Evolutionary conservation across 306 rosid genomes (phyloP), one percentile per base, ranked within the genome.

Genomic region (Canavalia ensiformis): DNA sequence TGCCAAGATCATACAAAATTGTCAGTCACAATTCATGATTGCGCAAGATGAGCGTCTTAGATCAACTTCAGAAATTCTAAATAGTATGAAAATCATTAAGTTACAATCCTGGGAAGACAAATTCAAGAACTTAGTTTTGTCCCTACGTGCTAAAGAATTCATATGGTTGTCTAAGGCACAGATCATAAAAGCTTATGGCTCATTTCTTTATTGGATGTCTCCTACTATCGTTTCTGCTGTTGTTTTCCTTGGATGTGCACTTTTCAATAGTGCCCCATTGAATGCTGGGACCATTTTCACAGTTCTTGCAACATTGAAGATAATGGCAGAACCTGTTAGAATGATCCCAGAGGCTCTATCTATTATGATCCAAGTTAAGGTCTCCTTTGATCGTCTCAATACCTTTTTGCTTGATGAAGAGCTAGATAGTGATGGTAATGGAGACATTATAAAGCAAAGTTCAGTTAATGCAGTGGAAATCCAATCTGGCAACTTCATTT

Each of bases 51-150:
- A 85, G 83, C 75, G 94, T 35, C 86, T 92, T 9, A 88, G 95
- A 46, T 85, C 89, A 80, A 90, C 95, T 81, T 90, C 97, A 10
- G 95, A 92, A 76, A 85, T 90, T 59, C 90, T 90, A 3, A 89
- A 85, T 58, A 89, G 80, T 50, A 92, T 90, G 92, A 92, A 92
- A 57, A 78, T 88, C 89, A 90, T 92, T 4, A 90, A 90, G 71
- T 64, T 92, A 7, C 95, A 92, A 54, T 92, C 95, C 1, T 92
- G 97, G 97, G 95, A 89, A 74, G 91, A 87, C 3, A 88, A 90
- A 11, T 92, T 92, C 74, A 88, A 86, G 80, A 81, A 34, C 18
- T 28, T 71, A 49, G 80, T 90, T 0, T 84, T 88, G 64, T 83
- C 91, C 4, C 84, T 68, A 12, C 86, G 93, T 0, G 88, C 86